Evolutionary conservation across 2,329 filamentous ascomycete species (phyloP), one percentile per base, ranked within the genome.

Genomic region (Colletotrichum agaves): DNA sequence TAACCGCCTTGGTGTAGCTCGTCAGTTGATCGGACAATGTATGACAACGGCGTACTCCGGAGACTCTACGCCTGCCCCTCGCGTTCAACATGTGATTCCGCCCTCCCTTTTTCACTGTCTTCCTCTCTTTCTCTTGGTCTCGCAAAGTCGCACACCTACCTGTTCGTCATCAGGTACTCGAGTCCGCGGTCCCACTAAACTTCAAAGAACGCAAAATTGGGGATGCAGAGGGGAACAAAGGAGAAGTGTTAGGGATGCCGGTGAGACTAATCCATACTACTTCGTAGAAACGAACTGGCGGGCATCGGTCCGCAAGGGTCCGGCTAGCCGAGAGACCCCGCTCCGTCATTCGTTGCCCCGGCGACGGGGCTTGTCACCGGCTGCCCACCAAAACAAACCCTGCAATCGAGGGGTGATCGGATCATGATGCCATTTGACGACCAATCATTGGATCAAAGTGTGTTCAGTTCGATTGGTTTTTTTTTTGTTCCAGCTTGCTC

Each of bases 51-150:
- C 27, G 8, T 39, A 53, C 10, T 50, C 27, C 27, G 47, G n/a
- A 35, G 27, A 33, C 0, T 47, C 44, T 17, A 47, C 1, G 27
- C 27, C 5, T 50, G 21, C 21, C 46, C 27, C 21, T 56, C 21
- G 52, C 12, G 43, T 57, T 35, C 23, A 49, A 66, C 63, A 63
- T 63, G 63, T 66, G 63, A 66, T 66, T n/a, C n/a, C n/a, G n/a
- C n/a, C n/a, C n/a, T n/a, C 39, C 37, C 43, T 27, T 21, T 19
- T 12, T 17, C 15, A 1, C 21, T 15, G n/a, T 17, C 47, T 50
- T 27, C 12, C 23, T 50, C 27, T 27, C 27, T 50, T 23, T 31
- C 5, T 44, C n/a, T 44, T 15, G n/a, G n/a, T 50, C 47, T 37
- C 12, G 1, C 12, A 3, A 8, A 31, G 47, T 50, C 12, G 23